Conservation (phyloP, 441 rosid genomes). For the Gossypium trilobum region DNA sequence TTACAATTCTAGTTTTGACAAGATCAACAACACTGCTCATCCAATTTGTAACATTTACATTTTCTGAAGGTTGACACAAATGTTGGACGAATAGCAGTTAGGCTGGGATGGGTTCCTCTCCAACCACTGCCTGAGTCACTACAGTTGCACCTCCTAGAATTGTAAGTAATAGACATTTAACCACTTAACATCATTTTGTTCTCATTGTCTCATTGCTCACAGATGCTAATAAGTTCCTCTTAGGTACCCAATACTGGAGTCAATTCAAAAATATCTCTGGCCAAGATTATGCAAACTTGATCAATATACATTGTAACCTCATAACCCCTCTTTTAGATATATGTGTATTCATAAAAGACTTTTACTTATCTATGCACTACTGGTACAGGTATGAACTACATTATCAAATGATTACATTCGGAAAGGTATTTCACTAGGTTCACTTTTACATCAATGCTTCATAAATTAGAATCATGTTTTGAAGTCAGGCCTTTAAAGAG, state of each 20-base stretch:
- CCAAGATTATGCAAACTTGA: constrained; percentile 96
- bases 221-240: constrained; percentile 25
- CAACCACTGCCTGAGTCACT: constrained; percentile 93
- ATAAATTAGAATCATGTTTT: constrained; percentile 9
- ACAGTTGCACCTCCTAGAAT: constrained; percentile 85
- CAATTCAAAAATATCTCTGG: constrained; percentile 94
- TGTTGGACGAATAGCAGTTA: constrained; percentile 94
- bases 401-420: constrained; percentile 95
- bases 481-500: constrained; percentile 5
- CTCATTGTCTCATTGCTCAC: background rate
- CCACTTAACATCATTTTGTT: constrained; percentile 8
- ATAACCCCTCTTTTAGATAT: constrained; percentile 18
- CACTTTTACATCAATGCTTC: constrained; percentile 16
- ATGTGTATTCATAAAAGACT: constrained; percentile 8
- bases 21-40: constrained; percentile 14
- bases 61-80: constrained; percentile 84
- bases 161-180: constrained; percentile 42
- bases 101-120: constrained; percentile 98
- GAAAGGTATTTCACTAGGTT: constrained; percentile 54
- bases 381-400: constrained; percentile 81
- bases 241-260: constrained; percentile 88
- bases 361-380: constrained; percentile 21
- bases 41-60: constrained; percentile 14
- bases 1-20: constrained; percentile 8
- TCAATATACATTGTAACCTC: constrained; percentile 70